Percentiles rank a stretch among this genome's conserved stretches.
Conservation (phyloP, 2,329 filamentous ascomycete species). For the Epichloe uncinata region DNA sequence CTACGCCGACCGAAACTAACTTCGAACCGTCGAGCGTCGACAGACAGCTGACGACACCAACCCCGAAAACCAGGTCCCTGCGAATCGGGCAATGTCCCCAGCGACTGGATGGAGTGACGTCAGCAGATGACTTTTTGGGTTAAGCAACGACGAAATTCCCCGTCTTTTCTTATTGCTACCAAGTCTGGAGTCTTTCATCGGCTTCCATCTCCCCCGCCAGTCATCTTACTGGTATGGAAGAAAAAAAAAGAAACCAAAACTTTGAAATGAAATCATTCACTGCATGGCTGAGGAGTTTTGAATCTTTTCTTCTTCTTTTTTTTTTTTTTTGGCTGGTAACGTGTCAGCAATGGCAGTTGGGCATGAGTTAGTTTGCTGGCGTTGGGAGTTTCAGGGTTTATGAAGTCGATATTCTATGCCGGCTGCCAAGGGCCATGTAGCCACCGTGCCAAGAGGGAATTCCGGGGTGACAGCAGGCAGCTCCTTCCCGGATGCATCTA, state of each 20-base stretch:
- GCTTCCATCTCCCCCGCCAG: no score
- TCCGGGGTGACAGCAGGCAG: background rate
- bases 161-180: background rate
- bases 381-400: background rate
- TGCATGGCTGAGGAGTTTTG: conserved; percentile 4
- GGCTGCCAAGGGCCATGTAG: background rate
- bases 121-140: background rate
- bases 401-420: background rate
- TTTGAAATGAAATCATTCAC: background rate
- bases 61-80: no score
- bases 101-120: background rate
- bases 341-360: no score
- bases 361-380: background rate
- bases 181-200: no score
- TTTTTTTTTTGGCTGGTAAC: background rate
- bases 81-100: background rate
- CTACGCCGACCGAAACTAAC: no score
- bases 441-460: no score
- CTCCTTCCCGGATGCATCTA: background rate
- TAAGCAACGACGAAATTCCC: no score
- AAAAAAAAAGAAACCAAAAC: no score
- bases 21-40: no score
- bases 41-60: no score
- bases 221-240: no score
- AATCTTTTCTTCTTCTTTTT: no score